Percentiles rank a stretch among this genome's conserved stretches.
phyloP scores from a whole-genome alignment of 345 rosid genomes.

The Gossypium bickii region DNA sequence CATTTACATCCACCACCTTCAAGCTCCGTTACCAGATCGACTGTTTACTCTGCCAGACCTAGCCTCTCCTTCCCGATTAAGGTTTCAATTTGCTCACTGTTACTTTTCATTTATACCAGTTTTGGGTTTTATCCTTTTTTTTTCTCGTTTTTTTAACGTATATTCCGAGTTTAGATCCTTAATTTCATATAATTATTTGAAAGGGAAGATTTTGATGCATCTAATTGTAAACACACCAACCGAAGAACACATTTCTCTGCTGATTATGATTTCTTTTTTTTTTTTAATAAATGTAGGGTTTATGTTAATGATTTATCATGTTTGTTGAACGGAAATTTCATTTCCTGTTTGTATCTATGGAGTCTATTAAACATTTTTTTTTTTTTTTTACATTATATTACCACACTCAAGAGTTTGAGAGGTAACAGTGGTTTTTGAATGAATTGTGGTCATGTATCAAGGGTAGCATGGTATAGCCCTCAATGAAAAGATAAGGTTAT shows the following conservation, averaged over 20 bases:
- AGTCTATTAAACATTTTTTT: not conserved
- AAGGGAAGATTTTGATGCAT: not conserved
- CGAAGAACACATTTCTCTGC: not conserved
- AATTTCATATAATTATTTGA: too few relatives aligned
- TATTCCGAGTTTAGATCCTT: not conserved
- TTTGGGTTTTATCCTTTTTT: not conserved
- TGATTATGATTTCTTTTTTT: not conserved
- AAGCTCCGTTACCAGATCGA: constrained; percentile 33
- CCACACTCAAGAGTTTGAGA: too few relatives aligned
- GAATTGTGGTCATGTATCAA: too few relatives aligned
- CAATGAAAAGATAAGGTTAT: too few relatives aligned
- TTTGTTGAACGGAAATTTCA: not conserved
- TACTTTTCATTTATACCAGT: not conserved
- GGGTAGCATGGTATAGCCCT: too few relatives aligned
- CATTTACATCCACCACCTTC: constrained; percentile 27
- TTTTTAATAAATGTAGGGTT: not conserved
- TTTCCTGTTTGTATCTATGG: too few relatives aligned
- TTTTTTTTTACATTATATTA: not conserved
- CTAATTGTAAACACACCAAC: not conserved
- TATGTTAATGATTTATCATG: not conserved
- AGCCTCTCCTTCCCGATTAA: constrained; percentile 17
- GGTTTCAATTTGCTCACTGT: constrained; percentile 23
- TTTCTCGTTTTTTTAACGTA: not conserved
- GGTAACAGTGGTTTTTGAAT: too few relatives aligned
- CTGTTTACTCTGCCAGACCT: constrained; percentile 27